Conservation (phyloP, 164 flowering plant species). For the Vitis labrusca region DNA sequence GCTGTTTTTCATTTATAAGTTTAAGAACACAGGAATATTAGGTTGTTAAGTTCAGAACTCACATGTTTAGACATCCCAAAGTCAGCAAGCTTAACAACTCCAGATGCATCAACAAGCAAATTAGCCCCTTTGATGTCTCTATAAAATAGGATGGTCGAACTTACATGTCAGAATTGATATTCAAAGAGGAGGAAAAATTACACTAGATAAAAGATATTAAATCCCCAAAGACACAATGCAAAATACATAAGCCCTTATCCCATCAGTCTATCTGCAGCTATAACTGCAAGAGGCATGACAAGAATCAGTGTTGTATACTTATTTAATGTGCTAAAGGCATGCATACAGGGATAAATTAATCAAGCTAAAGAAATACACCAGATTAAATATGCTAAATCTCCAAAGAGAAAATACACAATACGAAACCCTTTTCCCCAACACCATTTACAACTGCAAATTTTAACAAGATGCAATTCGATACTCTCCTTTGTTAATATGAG, state of each 20-base stretch:
- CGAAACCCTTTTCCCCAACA: too few species aligned
- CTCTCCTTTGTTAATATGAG: too few species aligned
- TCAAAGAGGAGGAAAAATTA: background rate
- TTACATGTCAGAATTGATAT: background rate
- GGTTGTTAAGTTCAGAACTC: slow-evolving; percentile 27
- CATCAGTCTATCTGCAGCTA: background rate
- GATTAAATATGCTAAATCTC: too few species aligned
- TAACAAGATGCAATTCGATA: background rate
- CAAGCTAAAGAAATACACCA: too few species aligned
- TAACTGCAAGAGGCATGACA: background rate
- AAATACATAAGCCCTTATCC: background rate
- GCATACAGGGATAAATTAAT: too few species aligned
- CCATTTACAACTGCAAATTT: background rate
- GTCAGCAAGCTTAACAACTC: slow-evolving; percentile 98
- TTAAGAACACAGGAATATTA: background rate
- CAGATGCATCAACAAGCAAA: slow-evolving; percentile 86
- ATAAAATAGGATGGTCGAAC: slow-evolving; percentile 4
- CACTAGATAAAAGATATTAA: background rate
- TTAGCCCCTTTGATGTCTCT: slow-evolving; percentile 99
- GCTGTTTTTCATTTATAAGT: background rate
- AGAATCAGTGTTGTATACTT: background rate
- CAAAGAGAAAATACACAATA: too few species aligned
- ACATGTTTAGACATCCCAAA: slow-evolving; percentile 99
- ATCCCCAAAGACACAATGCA: background rate
- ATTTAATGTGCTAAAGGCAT: too few species aligned